A percentile compares a stretch with the other conserved stretches of the same genome.
phyloP scores from a whole-genome alignment of 164 flowering plant species.

The Hamamelis virginiana region DNA sequence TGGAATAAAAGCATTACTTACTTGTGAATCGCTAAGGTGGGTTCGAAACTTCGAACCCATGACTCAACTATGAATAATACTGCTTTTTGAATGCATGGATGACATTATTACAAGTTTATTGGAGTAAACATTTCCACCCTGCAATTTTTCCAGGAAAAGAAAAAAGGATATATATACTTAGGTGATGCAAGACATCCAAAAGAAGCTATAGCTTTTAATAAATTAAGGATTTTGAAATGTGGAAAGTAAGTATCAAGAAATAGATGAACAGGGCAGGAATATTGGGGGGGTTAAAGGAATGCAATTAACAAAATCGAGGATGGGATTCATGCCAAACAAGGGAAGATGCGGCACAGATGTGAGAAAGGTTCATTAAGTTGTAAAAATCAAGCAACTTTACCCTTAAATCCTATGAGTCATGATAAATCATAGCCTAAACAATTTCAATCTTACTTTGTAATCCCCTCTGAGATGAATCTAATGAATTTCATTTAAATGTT shows the following conservation, averaged over 20 bases:
- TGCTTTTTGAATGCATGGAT: conserved; percentile 48
- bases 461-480: no score
- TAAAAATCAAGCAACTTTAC: no score
- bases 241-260: not conserved
- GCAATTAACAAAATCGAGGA: no score
- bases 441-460: no score
- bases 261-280: not conserved
- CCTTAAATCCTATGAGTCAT: no score
- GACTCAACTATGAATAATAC: conserved; percentile 37
- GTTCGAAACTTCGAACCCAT: conserved; percentile 71
- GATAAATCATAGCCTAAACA: no score
- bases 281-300: no score
- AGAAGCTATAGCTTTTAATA: conserved; percentile 1
- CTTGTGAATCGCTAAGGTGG: conserved; percentile 62
- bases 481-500: no score
- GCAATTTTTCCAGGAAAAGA: conserved; percentile 26
- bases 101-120: conserved; percentile 67
- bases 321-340: no score
- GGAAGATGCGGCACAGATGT: no score
- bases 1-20: conserved; percentile 22
- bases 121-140: conserved; percentile 87
- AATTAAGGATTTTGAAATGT: not conserved
- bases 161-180: not conserved
- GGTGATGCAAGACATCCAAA: not conserved
- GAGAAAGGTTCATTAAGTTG: no score